Percentiles rank a stretch among this genome's conserved stretches.
phyloP scores from a whole-genome alignment of 805 yeast species.

The Wickerhamiella sorbophila region DNA sequence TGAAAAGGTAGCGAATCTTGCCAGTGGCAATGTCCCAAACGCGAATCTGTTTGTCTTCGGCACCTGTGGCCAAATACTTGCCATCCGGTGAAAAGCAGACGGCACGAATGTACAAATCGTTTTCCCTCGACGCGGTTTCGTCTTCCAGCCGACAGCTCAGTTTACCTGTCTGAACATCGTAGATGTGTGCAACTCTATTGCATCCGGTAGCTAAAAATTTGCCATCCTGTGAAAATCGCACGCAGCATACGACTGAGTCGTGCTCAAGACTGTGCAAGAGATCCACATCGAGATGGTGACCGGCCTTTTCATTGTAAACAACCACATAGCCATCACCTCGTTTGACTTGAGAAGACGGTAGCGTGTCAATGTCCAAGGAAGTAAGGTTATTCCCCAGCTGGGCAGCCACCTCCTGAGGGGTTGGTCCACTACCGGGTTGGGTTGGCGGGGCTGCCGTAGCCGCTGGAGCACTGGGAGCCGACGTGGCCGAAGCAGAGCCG shows the following conservation, averaged over 20 bases:
- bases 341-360: slow-evolving; percentile 65
- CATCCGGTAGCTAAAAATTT: slow-evolving; percentile 92
- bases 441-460: neutral
- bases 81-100: slow-evolving; percentile 96
- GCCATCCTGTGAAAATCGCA: slow-evolving; percentile 82
- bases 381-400: slow-evolving; percentile 24
- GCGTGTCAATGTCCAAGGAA: slow-evolving; percentile 66
- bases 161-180: slow-evolving; percentile 82
- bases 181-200: slow-evolving; percentile 89
- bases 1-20: slow-evolving; percentile 62
- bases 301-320: slow-evolving; percentile 74
- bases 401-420: neutral
- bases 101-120: slow-evolving; percentile 84
- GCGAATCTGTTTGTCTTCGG: slow-evolving; percentile 62
- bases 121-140: slow-evolving; percentile 53
- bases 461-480: neutral
- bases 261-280: slow-evolving; percentile 83
- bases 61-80: slow-evolving; percentile 84
- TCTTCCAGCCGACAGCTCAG: slow-evolving; percentile 75
- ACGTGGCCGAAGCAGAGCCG: neutral
- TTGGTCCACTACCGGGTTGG: neutral
- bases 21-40: slow-evolving; percentile 89
- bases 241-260: slow-evolving; percentile 92
- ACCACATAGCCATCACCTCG: slow-evolving; percentile 76
- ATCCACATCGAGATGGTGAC: slow-evolving; percentile 63